Evolutionary conservation across 805 yeast genomes (phyloP).

Genomic region (Ogataea corticis): DNA sequence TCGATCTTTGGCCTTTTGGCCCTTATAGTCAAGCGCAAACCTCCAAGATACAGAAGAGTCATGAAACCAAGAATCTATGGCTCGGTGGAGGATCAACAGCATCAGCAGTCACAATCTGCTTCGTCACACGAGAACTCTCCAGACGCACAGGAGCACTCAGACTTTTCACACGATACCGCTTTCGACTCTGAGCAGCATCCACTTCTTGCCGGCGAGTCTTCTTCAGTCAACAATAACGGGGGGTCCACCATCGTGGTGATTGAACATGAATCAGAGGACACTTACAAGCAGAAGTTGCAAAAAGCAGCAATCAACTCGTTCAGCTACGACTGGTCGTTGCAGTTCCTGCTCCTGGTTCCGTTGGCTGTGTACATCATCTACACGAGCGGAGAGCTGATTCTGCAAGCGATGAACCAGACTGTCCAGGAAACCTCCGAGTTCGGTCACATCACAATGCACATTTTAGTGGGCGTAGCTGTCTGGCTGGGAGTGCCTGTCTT

Average conservation of each 20-base stretch:
- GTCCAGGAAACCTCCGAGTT: conserved; percentile 61
- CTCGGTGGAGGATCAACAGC: conserved; percentile 14
- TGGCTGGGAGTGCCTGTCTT: conserved; percentile 51
- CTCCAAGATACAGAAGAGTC: conserved; percentile 20
- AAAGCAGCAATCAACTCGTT: conserved; percentile 42
- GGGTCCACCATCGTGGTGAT: conserved; percentile 22
- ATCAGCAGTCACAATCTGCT: not conserved
- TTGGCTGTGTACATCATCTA: conserved; percentile 54
- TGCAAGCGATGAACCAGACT: conserved; percentile 70
- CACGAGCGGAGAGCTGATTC: conserved; percentile 52
- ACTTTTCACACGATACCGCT: conserved; percentile 20
- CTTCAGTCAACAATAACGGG: conserved; percentile 7
- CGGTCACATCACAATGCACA: conserved; percentile 39
- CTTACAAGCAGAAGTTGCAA: conserved; percentile 29
- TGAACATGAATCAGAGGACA: conserved; percentile 29
- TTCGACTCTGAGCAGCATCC: conserved; percentile 27
- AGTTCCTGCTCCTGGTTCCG: conserved; percentile 70
- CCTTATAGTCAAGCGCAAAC: conserved; percentile 37
- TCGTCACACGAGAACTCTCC: not conserved
- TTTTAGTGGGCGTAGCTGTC: conserved; percentile 37
- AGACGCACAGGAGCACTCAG: conserved; percentile 10
- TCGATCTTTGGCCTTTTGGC: conserved; percentile 54
- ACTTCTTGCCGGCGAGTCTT: conserved; percentile 14
- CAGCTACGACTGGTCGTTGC: conserved; percentile 80
- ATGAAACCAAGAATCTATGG: conserved; percentile 26